Evolutionary conservation across 805 yeast genomes (phyloP).

Genomic region (Diddensiella caesifluorescens): DNA sequence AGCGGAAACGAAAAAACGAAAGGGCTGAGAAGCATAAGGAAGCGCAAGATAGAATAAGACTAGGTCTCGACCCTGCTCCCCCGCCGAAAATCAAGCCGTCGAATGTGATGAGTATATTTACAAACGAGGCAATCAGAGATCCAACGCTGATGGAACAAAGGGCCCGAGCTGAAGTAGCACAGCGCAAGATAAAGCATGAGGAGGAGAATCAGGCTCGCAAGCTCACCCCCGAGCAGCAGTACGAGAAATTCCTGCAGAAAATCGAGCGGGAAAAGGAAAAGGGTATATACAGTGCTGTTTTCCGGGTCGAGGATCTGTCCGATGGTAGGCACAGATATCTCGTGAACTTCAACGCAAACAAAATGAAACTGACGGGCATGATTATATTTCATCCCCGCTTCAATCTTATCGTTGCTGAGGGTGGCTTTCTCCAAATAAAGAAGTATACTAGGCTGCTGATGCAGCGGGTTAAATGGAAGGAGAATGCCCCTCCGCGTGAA

Average conservation of each 20-base stretch:
- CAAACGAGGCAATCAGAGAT: constrained; percentile 79
- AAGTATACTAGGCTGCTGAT: constrained; percentile 58
- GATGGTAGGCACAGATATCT: constrained; percentile 69
- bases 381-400: constrained; percentile 32
- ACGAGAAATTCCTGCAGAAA: constrained; percentile 44
- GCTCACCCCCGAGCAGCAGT: constrained; percentile 51
- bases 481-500: constrained; percentile 36
- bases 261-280: constrained; percentile 44
- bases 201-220: constrained; percentile 57
- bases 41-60: constrained; percentile 65
- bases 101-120: constrained; percentile 79
- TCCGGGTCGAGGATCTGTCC: constrained; percentile 46
- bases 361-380: constrained; percentile 60
- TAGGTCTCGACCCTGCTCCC: constrained; percentile 84
- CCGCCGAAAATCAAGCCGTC: constrained; percentile 81
- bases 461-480: constrained; percentile 66
- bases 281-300: constrained; percentile 57
- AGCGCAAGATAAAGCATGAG: constrained; percentile 55
- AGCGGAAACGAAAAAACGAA: constrained; percentile 64
- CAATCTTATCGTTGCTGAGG: constrained; percentile 67
- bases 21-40: constrained; percentile 61
- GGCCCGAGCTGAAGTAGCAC: constrained; percentile 64
- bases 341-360: constrained; percentile 75
- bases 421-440: constrained; percentile 57
- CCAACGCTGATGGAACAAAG: constrained; percentile 80